Evolutionary conservation across 305 asterid species (phyloP).

Genomic region (Petunia hybrid): DNA sequence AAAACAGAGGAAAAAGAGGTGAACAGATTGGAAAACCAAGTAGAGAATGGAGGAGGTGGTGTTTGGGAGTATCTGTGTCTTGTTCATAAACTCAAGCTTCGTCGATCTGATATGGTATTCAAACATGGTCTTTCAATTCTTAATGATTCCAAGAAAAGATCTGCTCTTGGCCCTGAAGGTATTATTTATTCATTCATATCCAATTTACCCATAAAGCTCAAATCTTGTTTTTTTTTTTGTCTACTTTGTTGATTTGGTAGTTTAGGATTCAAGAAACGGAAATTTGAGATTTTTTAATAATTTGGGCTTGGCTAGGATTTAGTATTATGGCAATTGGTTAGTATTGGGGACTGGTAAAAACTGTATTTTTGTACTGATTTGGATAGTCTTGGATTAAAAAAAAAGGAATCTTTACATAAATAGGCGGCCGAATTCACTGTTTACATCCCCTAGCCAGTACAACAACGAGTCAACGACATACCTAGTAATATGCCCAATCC

Average conservation of each 20-base stretch:
- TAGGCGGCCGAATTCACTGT: no score
- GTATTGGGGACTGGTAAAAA: not conserved
- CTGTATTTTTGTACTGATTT: not conserved
- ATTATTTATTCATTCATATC: not conserved
- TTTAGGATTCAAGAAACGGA: not conserved
- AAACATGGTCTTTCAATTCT: conserved; percentile 74
- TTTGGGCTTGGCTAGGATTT: not conserved
- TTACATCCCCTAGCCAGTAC: no score
- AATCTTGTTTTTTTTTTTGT: not conserved
- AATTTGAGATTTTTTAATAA: conserved; percentile 5
- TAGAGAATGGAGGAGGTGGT: conserved; percentile 96
- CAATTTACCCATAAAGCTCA: not conserved
- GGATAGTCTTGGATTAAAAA: not conserved
- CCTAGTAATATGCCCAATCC: no score
- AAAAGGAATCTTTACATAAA: no score
- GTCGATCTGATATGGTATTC: conserved; percentile 83
- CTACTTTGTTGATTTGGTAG: not conserved
- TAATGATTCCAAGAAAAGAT: conserved; percentile 77
- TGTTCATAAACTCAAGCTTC: conserved; percentile 89
- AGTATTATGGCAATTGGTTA: not conserved
- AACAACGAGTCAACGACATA: no score
- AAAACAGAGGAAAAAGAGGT: conserved; percentile 86
- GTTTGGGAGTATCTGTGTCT: conserved; percentile 96
- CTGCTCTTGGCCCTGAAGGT: conserved; percentile 97
- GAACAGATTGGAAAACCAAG: conserved; percentile 87